Evolutionary conservation across 2,329 filamentous ascomycete species (phyloP), one percentile per base, ranked within the genome.

Genomic region (Hypomyces rosellus): DNA sequence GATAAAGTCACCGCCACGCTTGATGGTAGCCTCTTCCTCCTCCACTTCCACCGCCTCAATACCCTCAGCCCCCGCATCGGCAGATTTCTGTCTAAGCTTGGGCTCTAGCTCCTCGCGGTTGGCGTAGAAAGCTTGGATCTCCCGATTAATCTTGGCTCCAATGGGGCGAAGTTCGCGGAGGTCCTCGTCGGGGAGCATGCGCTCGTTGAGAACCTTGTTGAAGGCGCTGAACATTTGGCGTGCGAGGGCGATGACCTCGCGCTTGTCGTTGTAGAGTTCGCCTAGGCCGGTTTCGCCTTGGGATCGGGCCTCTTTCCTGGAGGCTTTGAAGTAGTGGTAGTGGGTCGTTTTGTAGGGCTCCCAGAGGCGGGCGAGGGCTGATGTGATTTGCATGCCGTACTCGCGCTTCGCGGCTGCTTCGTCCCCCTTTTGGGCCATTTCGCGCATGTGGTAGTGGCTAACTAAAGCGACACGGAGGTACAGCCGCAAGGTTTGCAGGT

Each of bases 391-490:
- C 22, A 65, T 59, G 50, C 75, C 79, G 58, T 76, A 77, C 0
- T 65, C 69, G 6, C 60, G 61, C 59, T 72, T 72, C 39, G 70
- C 71, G 7, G 52, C 62, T 16, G 56, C 54, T n/a, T 58, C 48
- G n/a, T 66, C 54, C 34, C 68, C 65, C 2, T 57, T 51, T n/a
- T 61, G 56, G 12, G 64, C 62, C 46, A 60, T 57, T 14, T 55
- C 44, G 20, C 67, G 65, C 53, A 75, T 66, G 33, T 68, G 63
- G 18, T 65, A 69, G 62, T 73, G 70, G 60, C 64, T 75, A 44
- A 69, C 70, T 41, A 82, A 67, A 4, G 81, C 76, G 13, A 80
- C 66, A 34, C 76, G 72, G 25, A 88, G 70, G 63, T 84, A 88
- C 6, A 74, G 63, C 37, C 73, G 71, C 52, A 86, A 65, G 15